phyloP scores from a whole-genome alignment of 2,329 filamentous ascomycete species.

The Juglanconis juglandina region DNA sequence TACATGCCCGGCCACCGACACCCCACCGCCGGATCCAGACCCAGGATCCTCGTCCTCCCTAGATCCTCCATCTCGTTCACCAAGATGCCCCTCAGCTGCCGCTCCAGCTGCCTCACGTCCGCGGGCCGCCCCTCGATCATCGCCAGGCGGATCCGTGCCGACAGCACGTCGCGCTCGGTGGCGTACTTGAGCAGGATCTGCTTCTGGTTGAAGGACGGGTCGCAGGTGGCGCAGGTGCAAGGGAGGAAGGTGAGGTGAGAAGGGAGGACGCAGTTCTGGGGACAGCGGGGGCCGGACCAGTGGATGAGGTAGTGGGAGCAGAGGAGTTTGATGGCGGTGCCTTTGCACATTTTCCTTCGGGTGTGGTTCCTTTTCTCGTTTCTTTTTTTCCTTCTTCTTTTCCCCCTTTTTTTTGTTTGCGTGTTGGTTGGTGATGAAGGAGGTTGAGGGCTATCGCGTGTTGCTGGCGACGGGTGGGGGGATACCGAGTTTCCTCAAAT shows the following conservation, averaged over 20 bases:
- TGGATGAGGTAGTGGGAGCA: constrained; percentile 20
- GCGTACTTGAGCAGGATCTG: constrained; percentile 14
- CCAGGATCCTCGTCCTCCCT: not conserved
- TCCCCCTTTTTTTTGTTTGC: not conserved
- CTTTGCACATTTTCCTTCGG: constrained; percentile 17
- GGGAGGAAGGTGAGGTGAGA: constrained; percentile 9
- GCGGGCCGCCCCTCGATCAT: constrained; percentile 41
- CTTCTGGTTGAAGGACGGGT: constrained; percentile 11
- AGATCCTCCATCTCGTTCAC: constrained; percentile 14
- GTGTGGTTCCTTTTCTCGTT: not conserved
- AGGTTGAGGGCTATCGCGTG: not conserved
- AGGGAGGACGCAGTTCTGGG: constrained; percentile 15
- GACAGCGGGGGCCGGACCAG: constrained; percentile 13
- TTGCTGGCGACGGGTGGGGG: not conserved
- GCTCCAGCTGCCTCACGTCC: constrained; percentile 15
- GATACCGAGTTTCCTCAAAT: not conserved
- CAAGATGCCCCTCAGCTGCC: constrained; percentile 3
- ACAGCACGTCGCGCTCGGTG: not conserved
- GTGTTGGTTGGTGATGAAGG: not conserved
- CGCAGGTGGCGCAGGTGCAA: constrained; percentile 20
- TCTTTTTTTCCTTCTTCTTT: not conserved
- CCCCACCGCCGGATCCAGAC: constrained; percentile 9
- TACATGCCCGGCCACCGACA: constrained; percentile 16
- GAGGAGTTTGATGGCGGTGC: constrained; percentile 14
- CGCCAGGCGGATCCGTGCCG: constrained; percentile 47